Evolutionary conservation across 495 filamentous ascomycete genomes (phyloP), one percentile per base, ranked within the genome.

Genomic region (Astrothelium macrocarpum): DNA sequence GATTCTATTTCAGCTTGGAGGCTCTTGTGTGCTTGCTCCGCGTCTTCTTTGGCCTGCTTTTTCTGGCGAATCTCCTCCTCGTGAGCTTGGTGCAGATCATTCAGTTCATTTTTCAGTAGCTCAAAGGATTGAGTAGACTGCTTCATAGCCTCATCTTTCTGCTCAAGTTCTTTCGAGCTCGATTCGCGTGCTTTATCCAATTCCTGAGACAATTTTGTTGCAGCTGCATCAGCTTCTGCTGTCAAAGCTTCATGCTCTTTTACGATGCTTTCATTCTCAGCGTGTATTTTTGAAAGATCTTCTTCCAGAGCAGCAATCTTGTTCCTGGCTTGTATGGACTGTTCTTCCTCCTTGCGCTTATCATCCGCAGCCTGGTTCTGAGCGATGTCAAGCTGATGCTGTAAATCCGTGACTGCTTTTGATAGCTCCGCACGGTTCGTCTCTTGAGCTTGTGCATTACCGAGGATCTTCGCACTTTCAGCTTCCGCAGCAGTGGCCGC

Each of bases 401-500:
- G 49, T 29, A 56, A 29, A 56, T 56, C 49, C 29, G 26, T 25
- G 16, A 56, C 16, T 9, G 25, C 29, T 16, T 28, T 28, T 56
- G 49, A 56, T 29, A 56, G 25, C 20, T 56, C 25, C 49, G 9
- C 49, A 28, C 25, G 26, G 29, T 29, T 29, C 25, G 25, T 25
- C 5, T 16, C 25, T 56, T 56, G 12, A 56, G 20, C 16, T 29
- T 56, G 23, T 29, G 49, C 49, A 26, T 56, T 25, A 25, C 14
- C 62, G 31, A 28, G 53, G n/a, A 32, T 43, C 18, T 34, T 66
- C 18, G 64, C 60, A 45, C 46, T 58, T 16, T 59, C 59, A 18
- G 64, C 49, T 56, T 62, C 59, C 12, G 64, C 62, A 42, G 64
- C 64, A 7, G 53, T 29, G 26, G 64, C 64, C n/a, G 59, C 59